Evolutionary conservation across 179 eudicot species (phyloP).

Genomic region (Sideroxylon spinosum): DNA sequence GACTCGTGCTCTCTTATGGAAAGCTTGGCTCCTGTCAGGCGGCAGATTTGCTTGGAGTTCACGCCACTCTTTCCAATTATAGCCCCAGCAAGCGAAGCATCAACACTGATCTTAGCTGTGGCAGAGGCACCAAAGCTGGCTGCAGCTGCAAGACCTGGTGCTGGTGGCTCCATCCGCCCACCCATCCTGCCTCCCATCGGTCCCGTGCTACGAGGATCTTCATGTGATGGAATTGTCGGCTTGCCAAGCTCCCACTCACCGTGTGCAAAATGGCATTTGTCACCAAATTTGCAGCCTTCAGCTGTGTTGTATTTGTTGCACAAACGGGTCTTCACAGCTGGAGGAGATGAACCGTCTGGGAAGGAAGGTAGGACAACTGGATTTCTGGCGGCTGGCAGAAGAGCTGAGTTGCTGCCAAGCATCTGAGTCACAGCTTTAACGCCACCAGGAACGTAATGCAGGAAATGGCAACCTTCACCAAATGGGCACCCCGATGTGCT

Average conservation of each 20-base stretch:
- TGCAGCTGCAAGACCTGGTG: constrained; percentile 36
- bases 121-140: constrained; percentile 68
- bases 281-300: constrained; percentile 83
- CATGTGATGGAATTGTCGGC: constrained; percentile 45
- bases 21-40: constrained; percentile 72
- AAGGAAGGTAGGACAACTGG: constrained; percentile 37
- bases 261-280: constrained; percentile 80
- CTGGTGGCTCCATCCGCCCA: constrained; percentile 49
- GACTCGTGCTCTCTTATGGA: constrained; percentile 72
- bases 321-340: constrained; percentile 52
- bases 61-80: constrained; percentile 80
- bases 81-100: constrained; percentile 74
- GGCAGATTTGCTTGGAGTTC: constrained; percentile 77
- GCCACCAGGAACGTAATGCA: constrained; percentile 86
- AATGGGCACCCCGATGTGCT: constrained; percentile 83
- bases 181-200: constrained; percentile 49
- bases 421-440: constrained; percentile 67
- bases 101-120: constrained; percentile 72
- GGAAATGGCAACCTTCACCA: constrained; percentile 83
- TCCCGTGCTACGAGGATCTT: constrained; percentile 53
- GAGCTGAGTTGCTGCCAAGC: constrained; percentile 40
- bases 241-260: constrained; percentile 87
- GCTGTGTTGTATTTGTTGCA: constrained; percentile 70
- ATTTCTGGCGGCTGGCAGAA: constrained; percentile 45
- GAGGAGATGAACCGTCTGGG: constrained; percentile 44